Percentiles rank a stretch among this genome's conserved stretches.
Conservation (phyloP, 2,329 filamentous ascomycete species). For the Lecanosticta acicola region DNA sequence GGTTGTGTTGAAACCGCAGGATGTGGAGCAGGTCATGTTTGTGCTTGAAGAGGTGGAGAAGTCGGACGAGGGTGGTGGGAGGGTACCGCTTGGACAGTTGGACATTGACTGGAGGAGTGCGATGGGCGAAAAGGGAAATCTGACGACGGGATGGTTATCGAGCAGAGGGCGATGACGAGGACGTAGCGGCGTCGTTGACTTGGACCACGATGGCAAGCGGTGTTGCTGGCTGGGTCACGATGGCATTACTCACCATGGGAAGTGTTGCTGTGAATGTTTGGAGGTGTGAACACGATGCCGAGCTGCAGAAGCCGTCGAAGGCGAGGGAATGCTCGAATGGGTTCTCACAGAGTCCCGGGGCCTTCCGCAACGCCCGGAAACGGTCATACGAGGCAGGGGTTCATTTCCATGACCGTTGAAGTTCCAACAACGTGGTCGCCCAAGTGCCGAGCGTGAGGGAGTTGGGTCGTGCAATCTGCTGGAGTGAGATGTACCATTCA, state of each 20-base stretch:
- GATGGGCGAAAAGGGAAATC: constrained; percentile 81
- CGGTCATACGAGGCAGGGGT: too few relatives aligned
- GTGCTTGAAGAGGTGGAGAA: constrained; percentile 51
- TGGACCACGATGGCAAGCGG: too few relatives aligned
- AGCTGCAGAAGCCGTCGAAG: too few relatives aligned
- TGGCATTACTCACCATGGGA: too few relatives aligned
- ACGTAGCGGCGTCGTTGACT: too few relatives aligned
- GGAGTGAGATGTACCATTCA: too few relatives aligned
- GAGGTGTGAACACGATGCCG: too few relatives aligned
- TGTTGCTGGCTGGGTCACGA: too few relatives aligned
- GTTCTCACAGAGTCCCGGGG: too few relatives aligned
- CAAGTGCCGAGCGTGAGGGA: background rate
- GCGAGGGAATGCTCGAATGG: too few relatives aligned
- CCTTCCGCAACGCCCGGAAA: background rate
- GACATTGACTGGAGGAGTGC: constrained; percentile 82
- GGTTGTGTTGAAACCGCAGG: constrained; percentile 54
- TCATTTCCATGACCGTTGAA: background rate
- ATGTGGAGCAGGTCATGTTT: constrained; percentile 61
- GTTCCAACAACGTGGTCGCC: background rate
- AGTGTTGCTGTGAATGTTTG: too few relatives aligned
- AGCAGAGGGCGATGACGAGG: constrained; percentile 21
- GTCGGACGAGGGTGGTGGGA: constrained; percentile 39
- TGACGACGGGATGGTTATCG: constrained; percentile 71
- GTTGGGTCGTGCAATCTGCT: too few relatives aligned
- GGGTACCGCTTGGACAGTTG: constrained; percentile 69